Evolutionary conservation across 2,329 filamentous ascomycete species (phyloP), one percentile per base, ranked within the genome.

Genomic region (Aureobasidium musti): DNA sequence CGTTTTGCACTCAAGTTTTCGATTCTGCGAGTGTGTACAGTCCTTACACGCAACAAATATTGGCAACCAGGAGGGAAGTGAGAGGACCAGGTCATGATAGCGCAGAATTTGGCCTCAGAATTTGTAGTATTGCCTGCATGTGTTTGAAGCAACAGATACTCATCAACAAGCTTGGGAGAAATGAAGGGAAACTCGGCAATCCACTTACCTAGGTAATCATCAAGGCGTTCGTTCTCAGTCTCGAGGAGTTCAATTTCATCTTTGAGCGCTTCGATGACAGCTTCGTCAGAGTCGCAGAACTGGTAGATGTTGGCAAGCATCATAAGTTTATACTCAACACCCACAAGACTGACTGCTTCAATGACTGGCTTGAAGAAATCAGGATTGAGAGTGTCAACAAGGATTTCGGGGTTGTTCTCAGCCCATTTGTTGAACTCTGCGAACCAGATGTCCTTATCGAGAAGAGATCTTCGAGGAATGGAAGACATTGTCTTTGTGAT

Each of bases 1-100:
- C 45, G 59, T 37, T 63, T 63, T 4, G 33, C 10, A 7, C 23
- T 52, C n/a, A 63, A 21, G 49, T 26, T 41, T 7, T 63, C 45
- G 8, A 63, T 30, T 39, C 59, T 37, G 23, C 59, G 45, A 3
- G 21, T 30, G 33, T 63, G 59, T n/a, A 63, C 45, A 1, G 59
- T 35, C 2, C 21, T 33, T 4, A 63, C 6, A 17, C 59, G 59
- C 23, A 63, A 17, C 11, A 50, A 10, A 8, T 28, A 30, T 26
- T 47, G 45, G 21, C 26, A 52, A 8, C 59, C 59, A 17, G 33
- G 3, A 26, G 59, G 59, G 33, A 47, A 63, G 17, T 28, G 33
- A 21, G 23, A 47, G 14, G 35, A 50, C 45, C 43, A 63, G 6
- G 59, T 63, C 59, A 63, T 63, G 33, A 52, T 52, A 5, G 59